These are phyloP conservation scores for Apostasia shenzhenica DNA, from an alignment of 106 monocot species.

Conservation along the genomic window DNA sequence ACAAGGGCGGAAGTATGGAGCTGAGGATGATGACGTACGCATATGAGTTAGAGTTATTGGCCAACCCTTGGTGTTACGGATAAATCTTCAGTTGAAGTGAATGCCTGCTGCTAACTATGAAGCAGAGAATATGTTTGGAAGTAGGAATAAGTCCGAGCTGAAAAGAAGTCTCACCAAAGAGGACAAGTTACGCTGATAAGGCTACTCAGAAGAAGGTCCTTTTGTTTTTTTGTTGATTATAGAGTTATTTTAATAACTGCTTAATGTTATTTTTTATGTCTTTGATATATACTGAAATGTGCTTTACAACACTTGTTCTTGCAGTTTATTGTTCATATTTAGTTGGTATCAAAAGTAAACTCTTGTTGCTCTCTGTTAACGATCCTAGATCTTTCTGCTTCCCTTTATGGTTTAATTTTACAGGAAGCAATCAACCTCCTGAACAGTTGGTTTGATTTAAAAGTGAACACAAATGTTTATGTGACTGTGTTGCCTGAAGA, in stretches of 20 bases:
- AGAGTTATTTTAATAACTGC: too few relatives aligned
- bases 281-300: too few relatives aligned
- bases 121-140: constrained; percentile 26
- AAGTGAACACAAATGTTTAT: constrained; percentile 95
- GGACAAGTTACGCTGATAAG: constrained; percentile 64
- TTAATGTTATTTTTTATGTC: too few relatives aligned
- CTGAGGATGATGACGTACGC: constrained; percentile 82
- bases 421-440: constrained; percentile 96
- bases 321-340: too few relatives aligned
- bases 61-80: constrained; percentile 29
- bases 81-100: constrained; percentile 29
- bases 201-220: constrained; percentile 80
- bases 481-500: constrained; percentile 91
- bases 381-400: too few relatives aligned
- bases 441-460: constrained; percentile 95
- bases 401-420: not conserved
- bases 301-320: too few relatives aligned
- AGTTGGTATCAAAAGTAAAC: too few relatives aligned
- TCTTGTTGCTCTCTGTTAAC: too few relatives aligned
- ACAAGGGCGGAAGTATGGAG: constrained; percentile 36
- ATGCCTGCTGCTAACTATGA: constrained; percentile 14
- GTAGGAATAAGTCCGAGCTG: constrained; percentile 1
- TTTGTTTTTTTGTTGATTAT: too few relatives aligned
- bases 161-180: constrained; percentile 23
- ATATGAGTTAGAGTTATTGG: constrained; percentile 66